Conservation (phyloP, 257 asterid genomes). For the Phtheirospermum japonicum region DNA sequence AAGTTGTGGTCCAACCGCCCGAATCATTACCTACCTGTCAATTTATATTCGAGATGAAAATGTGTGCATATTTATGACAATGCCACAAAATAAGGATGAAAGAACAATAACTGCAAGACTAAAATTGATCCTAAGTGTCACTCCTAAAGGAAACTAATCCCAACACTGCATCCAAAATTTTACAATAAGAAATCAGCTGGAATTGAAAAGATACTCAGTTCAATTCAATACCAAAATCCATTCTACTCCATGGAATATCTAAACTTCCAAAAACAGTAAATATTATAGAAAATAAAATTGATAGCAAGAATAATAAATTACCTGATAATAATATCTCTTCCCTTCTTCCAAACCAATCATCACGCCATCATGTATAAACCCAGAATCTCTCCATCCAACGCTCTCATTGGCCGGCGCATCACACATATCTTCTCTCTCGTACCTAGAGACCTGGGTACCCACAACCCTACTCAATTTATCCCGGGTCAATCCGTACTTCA, state of each 20-base stretch:
- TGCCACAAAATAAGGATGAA: no score
- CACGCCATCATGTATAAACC: slow-evolving; percentile 82
- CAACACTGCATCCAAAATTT: no score
- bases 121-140: no score
- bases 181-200: no score
- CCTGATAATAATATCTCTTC: slow-evolving; percentile 73
- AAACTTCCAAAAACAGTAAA: no score
- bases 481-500: slow-evolving; percentile 59
- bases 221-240: no score
- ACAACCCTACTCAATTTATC: slow-evolving; percentile 41
- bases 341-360: slow-evolving; percentile 60
- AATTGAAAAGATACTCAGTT: no score
- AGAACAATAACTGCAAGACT: no score
- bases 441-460: slow-evolving; percentile 51
- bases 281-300: no score
- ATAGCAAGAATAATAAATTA: slow-evolving; percentile 21
- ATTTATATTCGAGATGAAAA: neutral
- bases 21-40: slow-evolving; percentile 83
- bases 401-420: slow-evolving; percentile 79
- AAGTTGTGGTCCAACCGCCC: slow-evolving; percentile 70
- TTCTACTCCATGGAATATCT: no score
- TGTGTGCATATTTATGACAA: no score
- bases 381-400: slow-evolving; percentile 96
- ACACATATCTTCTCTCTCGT: slow-evolving; percentile 87
- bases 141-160: no score